Base-by-base conservation (phyloP, 2,329 filamentous ascomycete genomes). In the Microsporum canis region DNA sequence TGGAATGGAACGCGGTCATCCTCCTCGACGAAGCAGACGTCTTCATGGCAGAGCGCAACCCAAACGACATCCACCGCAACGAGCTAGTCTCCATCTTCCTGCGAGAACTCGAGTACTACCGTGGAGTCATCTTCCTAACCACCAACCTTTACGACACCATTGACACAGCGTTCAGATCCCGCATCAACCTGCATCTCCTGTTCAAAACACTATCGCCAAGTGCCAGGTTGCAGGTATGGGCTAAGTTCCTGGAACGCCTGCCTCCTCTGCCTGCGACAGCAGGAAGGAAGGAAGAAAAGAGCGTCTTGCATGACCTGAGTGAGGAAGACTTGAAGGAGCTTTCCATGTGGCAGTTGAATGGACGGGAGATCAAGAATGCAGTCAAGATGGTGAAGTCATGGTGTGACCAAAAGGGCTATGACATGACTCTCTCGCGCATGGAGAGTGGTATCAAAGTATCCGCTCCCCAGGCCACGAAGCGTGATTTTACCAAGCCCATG, bases 361-460 rank as follows among this genome's bases (percentile, higher is more conserved):
- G 75, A 3, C 39, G 76, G 27, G 74, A 78, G 71, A 80, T 79
- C 65, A 79, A 79, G 68, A 78, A 74, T 60, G 75, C 74, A 6
- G 71, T 79, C 65, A 75, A 78, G 69, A 78, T 79, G 77, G 75
- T 74, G 0, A 69, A 70, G 58, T 73, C 68, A 23, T 79, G 77
- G 77, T 80, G 77, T 65, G 69, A 74, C 38, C 70, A 76, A 64
- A 78, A 79, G 69, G 70, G 69, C 5, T 76, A 78, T 56, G 66
- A 67, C 14, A 71, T 80, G 68, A 77, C 73, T 51, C 67, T 79
- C 60, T 65, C 70, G 14, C 71, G 74, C 41, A 57, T 79, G 60
- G 78, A 80, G 67, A 76, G 71, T 62, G 76, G 74, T 10, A 80
- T 81, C 63, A 71, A 69, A 66, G 75, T 77, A 51, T 79, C 77